These are phyloP conservation scores for Fagopyrum tataricum DNA, from an alignment of 148 eudicot species.

Conservation along the genomic window DNA sequence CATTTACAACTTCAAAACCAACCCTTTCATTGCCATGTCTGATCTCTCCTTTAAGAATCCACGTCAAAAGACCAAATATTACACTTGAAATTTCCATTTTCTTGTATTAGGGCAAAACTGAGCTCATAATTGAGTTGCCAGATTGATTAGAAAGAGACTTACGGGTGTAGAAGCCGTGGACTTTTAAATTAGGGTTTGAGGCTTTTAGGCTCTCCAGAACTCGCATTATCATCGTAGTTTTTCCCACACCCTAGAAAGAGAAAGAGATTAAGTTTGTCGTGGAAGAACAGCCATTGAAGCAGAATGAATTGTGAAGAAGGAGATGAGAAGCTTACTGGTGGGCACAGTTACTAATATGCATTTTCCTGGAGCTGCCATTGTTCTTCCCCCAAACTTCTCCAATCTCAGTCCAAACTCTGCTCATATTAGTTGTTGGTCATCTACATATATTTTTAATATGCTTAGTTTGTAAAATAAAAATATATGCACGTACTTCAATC, in stretches of 20 bases:
- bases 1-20: constrained; percentile 81
- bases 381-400: background rate
- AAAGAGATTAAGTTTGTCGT: background rate
- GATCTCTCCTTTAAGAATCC: constrained; percentile 49
- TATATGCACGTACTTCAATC: too few species aligned
- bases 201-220: constrained; percentile 50
- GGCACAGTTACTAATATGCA: constrained; percentile 73
- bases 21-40: constrained; percentile 70
- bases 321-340: constrained; percentile 44
- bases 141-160: constrained; percentile 3
- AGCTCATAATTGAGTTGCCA: background rate
- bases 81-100: background rate
- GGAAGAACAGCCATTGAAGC: constrained; percentile 1
- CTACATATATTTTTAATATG: too few species aligned
- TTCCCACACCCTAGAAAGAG: constrained; percentile 63
- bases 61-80: background rate
- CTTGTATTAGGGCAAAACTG: constrained; percentile 1
- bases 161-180: constrained; percentile 94
- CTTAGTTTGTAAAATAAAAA: too few species aligned
- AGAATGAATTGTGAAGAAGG: background rate
- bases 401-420: background rate
- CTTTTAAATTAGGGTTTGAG: constrained; percentile 60
- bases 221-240: constrained; percentile 57
- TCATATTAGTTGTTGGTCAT: too few species aligned
- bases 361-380: constrained; percentile 61